Evolutionary conservation across 2,329 filamentous ascomycete species (phyloP), one percentile per base, ranked within the genome.

Genomic region (Ophiostoma sp.): DNA sequence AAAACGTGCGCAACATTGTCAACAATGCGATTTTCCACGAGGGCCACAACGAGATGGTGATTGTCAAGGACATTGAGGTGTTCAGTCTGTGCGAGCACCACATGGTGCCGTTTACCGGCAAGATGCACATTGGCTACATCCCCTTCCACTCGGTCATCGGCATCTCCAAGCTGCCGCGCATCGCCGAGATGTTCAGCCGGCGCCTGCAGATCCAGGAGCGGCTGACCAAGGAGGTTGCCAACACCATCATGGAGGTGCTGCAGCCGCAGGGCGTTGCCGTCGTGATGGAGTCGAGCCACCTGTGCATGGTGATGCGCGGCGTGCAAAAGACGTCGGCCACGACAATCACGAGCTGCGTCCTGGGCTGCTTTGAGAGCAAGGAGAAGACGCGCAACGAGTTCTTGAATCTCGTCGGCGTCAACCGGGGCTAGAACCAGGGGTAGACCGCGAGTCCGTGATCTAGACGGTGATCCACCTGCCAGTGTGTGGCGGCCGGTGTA

Each of bases 41-140:
- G 79, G 93, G 94, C 73, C 94, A 98, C 77, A 95, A 97, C 77
- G 95, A 99, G 80, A 87, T 99, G 82, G 94, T 99, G 39, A 97
- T 98, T 76, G 93, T 99, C 71, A 97, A 96, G 81, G 94, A 98
- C 77, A 98, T 99, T 76, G 94, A 97, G 78, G 87, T 98, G 15
- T 96, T 93, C 80, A 94, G 91, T 73, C 83, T 98, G 62, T 99
- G 95, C 83, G 95, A 99, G 82, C 95, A 99, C 79, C 95, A 99
- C 78, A 86, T 99, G 78, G 94, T 99, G 8, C 95, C 95, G 0
- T 99, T 99, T 77, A 94, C 87, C 3, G 95, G 95, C 76, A 98
- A 97, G 92, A 98, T 99, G 92, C 95, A 99, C 81, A 98, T 99
- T 76, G 95, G 94, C 71, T 99, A 99, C 80, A 98, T 99, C 73